Evolutionary conservation across 2,329 filamentous ascomycete species (phyloP).

Genomic region (Plectosphaerella cucumerina): DNA sequence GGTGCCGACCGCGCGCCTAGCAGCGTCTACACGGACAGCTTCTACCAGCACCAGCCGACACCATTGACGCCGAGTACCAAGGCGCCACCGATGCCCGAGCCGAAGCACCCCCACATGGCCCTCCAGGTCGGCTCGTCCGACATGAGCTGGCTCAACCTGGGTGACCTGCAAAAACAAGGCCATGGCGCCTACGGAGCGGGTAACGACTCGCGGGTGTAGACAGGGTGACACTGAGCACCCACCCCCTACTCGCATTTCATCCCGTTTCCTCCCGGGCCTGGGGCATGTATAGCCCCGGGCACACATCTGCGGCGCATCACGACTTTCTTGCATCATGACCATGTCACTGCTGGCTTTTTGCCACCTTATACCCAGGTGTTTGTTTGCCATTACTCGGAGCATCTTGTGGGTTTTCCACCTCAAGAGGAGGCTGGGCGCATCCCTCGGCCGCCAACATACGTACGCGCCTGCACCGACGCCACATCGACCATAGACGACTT

Average conservation of each 20-base stretch:
- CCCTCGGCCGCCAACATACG: too few relatives aligned
- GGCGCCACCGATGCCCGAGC: conserved; percentile 26
- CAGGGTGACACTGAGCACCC: conserved; percentile 6
- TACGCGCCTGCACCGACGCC: conserved; percentile 1
- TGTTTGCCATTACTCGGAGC: conserved; percentile 10
- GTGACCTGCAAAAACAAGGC: conserved; percentile 31
- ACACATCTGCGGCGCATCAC: conserved; percentile 9
- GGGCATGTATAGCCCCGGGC: not conserved
- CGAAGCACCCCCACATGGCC: conserved; percentile 45
- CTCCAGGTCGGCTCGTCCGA: conserved; percentile 53
- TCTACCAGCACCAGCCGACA: conserved; percentile 38
- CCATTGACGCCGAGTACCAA: conserved; percentile 30
- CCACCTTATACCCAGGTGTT: conserved; percentile 16
- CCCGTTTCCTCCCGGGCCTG: conserved; percentile 4
- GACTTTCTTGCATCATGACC: conserved; percentile 14
- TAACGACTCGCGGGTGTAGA: not conserved
- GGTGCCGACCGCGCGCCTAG: conserved; percentile 45
- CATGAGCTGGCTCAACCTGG: conserved; percentile 79
- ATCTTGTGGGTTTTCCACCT: conserved; percentile 8
- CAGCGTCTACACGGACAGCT: conserved; percentile 44
- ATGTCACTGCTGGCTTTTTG: conserved; percentile 11
- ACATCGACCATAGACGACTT: conserved; percentile 14
- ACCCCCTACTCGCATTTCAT: conserved; percentile 6
- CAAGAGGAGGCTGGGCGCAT: too few relatives aligned
- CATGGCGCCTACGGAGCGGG: not conserved